Evolutionary conservation across 306 rosid species (phyloP).

Genomic region (Vigna nakashimae): DNA sequence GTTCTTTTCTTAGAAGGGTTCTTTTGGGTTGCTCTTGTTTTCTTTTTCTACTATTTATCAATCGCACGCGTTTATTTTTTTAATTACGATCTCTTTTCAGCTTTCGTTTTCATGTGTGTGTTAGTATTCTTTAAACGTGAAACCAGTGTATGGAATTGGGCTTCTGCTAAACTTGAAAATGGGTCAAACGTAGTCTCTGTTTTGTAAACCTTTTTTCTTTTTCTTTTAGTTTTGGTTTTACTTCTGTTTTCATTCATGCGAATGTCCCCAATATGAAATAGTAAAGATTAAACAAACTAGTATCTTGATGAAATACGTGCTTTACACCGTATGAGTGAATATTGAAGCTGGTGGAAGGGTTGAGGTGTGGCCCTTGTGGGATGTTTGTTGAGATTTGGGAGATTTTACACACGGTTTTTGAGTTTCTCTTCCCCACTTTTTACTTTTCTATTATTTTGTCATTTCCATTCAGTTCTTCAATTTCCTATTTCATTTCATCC

Average conservation of each 20-base stretch:
- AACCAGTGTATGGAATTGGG: neutral
- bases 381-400: constrained; percentile 20
- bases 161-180: neutral
- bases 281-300: neutral
- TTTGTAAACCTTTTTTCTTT: neutral
- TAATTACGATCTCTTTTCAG: neutral
- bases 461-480: neutral
- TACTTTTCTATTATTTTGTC: neutral
- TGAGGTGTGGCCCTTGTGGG: neutral
- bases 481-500: neutral
- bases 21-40: neutral
- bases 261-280: constrained; percentile 25
- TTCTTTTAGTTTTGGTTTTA: neutral
- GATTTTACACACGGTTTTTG: neutral
- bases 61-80: neutral
- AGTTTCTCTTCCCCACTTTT: neutral
- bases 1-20: constrained; percentile 4
- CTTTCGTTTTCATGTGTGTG: neutral
- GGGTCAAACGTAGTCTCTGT: neutral
- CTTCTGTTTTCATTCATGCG: neutral
- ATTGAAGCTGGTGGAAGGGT: constrained; percentile 21
- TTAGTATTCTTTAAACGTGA: constrained; percentile 3
- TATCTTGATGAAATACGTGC: constrained; percentile 10
- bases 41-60: neutral
- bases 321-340: neutral